Evolutionary conservation across 1,284 basidiomycete genomes (phyloP).

Genomic region (Rhodotorula sp.): DNA sequence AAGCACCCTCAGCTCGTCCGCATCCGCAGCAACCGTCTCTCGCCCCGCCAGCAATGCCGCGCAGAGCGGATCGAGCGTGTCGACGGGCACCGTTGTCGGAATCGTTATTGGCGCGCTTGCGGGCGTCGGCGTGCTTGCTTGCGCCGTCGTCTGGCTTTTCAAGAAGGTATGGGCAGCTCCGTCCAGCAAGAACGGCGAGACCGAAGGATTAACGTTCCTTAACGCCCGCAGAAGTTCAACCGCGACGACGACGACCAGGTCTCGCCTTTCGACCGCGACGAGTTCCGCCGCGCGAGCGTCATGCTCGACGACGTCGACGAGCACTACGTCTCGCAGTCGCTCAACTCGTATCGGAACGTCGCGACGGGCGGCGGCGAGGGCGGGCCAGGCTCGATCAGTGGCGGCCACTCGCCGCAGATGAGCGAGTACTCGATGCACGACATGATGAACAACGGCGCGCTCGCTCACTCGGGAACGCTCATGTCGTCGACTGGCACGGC

Average conservation of each 20-base stretch:
- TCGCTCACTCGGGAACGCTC: conserved; percentile 38
- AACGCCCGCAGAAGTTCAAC: conserved; percentile 5
- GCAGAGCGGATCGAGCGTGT: conserved; percentile 17
- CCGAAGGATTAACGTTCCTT: not conserved
- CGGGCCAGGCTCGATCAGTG: conserved; percentile 6
- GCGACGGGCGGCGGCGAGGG: conserved; percentile 40
- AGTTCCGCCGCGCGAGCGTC: conserved; percentile 47
- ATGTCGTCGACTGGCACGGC: conserved; percentile 24
- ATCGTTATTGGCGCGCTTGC: conserved; percentile 49
- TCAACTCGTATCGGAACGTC: conserved; percentile 36
- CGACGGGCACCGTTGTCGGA: conserved; percentile 48
- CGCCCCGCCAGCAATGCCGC: not conserved
- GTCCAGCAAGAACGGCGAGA: not conserved
- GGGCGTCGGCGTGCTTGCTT: conserved; percentile 48
- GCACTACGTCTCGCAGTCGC: conserved; percentile 36
- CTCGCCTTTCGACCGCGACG: conserved; percentile 48
- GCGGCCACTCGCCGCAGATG: conserved; percentile 35
- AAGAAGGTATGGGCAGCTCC: conserved; percentile 37
- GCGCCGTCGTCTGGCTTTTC: conserved; percentile 47
- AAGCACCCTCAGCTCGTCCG: conserved; percentile 5
- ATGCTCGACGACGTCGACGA: conserved; percentile 46
- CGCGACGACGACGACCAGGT: conserved; percentile 47
- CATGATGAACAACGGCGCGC: conserved; percentile 3
- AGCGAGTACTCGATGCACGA: conserved; percentile 29
- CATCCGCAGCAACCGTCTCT: not conserved